Percentiles rank a stretch among this genome's conserved stretches.
Conservation (phyloP, 257 asterid genomes). For the Striga asiatica region DNA sequence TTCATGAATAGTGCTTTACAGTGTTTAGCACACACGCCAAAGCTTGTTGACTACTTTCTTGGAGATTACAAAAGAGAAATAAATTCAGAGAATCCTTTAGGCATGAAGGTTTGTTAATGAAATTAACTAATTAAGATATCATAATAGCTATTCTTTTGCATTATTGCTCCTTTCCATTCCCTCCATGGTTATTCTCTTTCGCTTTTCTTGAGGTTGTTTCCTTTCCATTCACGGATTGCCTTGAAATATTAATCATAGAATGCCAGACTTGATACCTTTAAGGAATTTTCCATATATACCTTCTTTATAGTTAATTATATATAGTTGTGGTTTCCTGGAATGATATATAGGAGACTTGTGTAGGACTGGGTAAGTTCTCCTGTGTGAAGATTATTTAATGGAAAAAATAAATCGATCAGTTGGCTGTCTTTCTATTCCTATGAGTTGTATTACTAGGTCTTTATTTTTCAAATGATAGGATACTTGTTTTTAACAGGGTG, state of each 20-base stretch:
- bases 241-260: not conserved
- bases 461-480: constrained; percentile 11
- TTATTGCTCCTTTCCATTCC: constrained; percentile 3
- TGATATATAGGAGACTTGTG: not conserved
- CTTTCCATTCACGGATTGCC: constrained; percentile 6
- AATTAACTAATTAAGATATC: constrained; percentile 13
- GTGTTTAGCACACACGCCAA: constrained; percentile 91
- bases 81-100: constrained; percentile 81
- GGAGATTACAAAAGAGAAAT: constrained; percentile 84
- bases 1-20: constrained; percentile 97
- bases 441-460: not conserved
- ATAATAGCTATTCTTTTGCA: constrained; percentile 8
- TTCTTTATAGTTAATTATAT: constrained; percentile 1
- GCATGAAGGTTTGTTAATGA: constrained; percentile 67
- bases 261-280: not conserved
- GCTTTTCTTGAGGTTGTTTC: not conserved
- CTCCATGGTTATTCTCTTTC: constrained; percentile 9
- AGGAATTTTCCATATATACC: not conserved
- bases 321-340: not conserved
- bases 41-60: constrained; percentile 94
- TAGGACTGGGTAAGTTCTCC: constrained; percentile 7
- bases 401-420: too few relatives aligned
- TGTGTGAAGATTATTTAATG: constrained; percentile 5
- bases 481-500: constrained; percentile 51
- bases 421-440: not conserved